phyloP scores from a whole-genome alignment of 2,329 filamentous ascomycete genomes.

The Cladosporium sp. region DNA sequence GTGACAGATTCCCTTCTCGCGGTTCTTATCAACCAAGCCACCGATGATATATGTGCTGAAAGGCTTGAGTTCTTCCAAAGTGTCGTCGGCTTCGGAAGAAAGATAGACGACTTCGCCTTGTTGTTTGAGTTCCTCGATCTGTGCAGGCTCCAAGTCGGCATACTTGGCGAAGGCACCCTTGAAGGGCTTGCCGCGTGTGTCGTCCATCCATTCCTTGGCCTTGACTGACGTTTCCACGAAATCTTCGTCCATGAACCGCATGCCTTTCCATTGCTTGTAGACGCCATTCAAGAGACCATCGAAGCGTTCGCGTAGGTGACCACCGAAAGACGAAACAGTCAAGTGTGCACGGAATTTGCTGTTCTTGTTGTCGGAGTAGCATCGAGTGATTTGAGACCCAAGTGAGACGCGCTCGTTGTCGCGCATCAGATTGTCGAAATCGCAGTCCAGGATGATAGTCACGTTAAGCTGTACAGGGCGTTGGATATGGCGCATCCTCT shows the following conservation, averaged over 20 bases:
- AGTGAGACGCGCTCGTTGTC: constrained; percentile 84
- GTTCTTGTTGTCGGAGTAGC: constrained; percentile 83
- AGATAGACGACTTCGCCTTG: constrained; percentile 76
- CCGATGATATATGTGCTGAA: constrained; percentile 92
- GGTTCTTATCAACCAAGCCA: constrained; percentile 92
- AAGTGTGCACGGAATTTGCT: constrained; percentile 70
- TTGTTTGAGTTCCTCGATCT: constrained; percentile 26
- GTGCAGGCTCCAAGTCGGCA: constrained; percentile 26
- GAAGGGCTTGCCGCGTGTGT: constrained; percentile 41
- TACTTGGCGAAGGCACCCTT: constrained; percentile 31
- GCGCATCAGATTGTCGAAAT: constrained; percentile 87
- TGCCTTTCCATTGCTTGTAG: constrained; percentile 77
- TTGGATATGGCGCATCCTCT: constrained; percentile 24
- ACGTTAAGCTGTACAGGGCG: constrained; percentile 67
- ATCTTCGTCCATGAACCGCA: constrained; percentile 72
- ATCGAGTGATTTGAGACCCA: constrained; percentile 78
- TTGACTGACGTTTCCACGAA: constrained; percentile 69
- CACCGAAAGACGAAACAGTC: constrained; percentile 75
- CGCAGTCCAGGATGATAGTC: constrained; percentile 83
- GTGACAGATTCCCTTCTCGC: constrained; percentile 93
- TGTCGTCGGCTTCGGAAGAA: constrained; percentile 86
- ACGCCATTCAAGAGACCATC: constrained; percentile 71
- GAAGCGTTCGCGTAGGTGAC: constrained; percentile 73
- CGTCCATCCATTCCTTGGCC: constrained; percentile 68
- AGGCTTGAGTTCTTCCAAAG: constrained; percentile 78